Evolutionary conservation across 1,284 basidiomycete genomes (phyloP).

Genomic region (Mycosarcoma mackinlayi): DNA sequence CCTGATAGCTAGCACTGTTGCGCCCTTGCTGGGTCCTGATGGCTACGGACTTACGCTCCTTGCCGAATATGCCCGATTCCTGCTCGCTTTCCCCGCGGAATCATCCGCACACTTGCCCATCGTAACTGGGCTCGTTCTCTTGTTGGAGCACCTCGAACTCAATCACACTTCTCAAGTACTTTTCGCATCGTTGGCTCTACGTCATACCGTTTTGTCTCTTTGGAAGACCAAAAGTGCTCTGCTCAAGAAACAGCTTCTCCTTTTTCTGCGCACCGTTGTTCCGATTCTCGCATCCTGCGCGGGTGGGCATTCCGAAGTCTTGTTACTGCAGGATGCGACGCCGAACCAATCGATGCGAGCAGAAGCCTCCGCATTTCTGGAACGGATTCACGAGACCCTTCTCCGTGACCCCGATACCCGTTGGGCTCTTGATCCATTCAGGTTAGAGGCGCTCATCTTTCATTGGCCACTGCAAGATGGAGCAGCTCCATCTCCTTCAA

Average conservation of each 20-base stretch:
- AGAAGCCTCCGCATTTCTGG: slow-evolving; percentile 12
- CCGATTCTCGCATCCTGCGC: slow-evolving; percentile 26
- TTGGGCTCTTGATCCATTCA: slow-evolving; percentile 32
- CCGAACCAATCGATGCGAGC: neutral
- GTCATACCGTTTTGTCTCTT: slow-evolving; percentile 17
- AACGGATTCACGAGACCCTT: slow-evolving; percentile 15
- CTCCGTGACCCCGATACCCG: slow-evolving; percentile 31
- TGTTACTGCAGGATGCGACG: neutral
- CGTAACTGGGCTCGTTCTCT: slow-evolving; percentile 42
- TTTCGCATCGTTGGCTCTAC: slow-evolving; percentile 22
- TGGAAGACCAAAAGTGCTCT: slow-evolving; percentile 47
- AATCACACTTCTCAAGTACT: slow-evolving; percentile 38
- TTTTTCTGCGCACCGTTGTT: slow-evolving; percentile 41
- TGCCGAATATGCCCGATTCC: slow-evolving; percentile 45
- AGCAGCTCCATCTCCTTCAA: neutral
- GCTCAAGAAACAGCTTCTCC: slow-evolving; percentile 55
- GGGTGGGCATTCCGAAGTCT: slow-evolving; percentile 15
- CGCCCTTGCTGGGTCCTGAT: slow-evolving; percentile 36
- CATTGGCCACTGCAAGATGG: slow-evolving; percentile 2
- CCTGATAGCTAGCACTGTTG: slow-evolving; percentile 36
- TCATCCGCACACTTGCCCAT: slow-evolving; percentile 52
- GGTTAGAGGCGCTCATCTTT: slow-evolving; percentile 22
- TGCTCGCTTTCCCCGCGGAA: slow-evolving; percentile 35
- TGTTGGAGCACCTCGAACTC: slow-evolving; percentile 50
- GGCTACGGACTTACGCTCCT: slow-evolving; percentile 42